Base-by-base conservation (phyloP, 1,284 basidiomycete species). In the Papiliotrema laurentii region DNA sequence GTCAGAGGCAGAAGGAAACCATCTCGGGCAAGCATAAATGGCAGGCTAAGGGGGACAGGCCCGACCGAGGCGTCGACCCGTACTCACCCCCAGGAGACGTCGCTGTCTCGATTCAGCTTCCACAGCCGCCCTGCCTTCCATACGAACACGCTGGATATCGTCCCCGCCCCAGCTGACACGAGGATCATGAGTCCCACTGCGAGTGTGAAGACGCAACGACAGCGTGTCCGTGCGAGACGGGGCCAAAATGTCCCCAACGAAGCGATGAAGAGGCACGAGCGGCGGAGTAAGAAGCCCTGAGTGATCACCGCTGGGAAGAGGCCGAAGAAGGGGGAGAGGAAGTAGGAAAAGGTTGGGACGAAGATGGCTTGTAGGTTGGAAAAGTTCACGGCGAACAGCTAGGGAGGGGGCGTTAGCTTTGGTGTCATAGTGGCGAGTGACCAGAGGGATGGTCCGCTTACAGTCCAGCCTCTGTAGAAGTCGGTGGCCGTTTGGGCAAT, bases 281-380 rank as follows among this genome's bases (percentile, higher is more conserved):
- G 55, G 14, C 54, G 60, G 0, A 64, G 47, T 25, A 61, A 53
- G 47, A 63, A 63, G 6, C 47, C 22, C 44, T 65, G 63, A n/a
- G 57, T 59, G 49, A 63, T 43, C 11, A 58, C 27, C 2, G 59
- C 38, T 18, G 55, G 59, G 35, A 64, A 34, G 13, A 60, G 38
- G n/a, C 60, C 57, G 5, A 64, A 51, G 45, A 64, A 55, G 27
- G 58, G 58, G 1, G 62, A 64, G 10, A 54, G 18, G 53, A 64
- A 62, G 41, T 48, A 62, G 10, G 50, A 27, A 3, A 52, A 44
- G 13, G 55, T 47, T 6, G 60, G 49, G 1, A 36, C 48, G 5
- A 56, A 33, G 36, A 60, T 51, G 3, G 39, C 37, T 10, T 14
- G 2, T 24, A 60, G 34, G 34, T 60, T 50, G 19, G 44, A 39